These are phyloP conservation scores for Aquilaria agallochum DNA, from an alignment of 441 rosid genomes.

Conservation along the genomic window DNA sequence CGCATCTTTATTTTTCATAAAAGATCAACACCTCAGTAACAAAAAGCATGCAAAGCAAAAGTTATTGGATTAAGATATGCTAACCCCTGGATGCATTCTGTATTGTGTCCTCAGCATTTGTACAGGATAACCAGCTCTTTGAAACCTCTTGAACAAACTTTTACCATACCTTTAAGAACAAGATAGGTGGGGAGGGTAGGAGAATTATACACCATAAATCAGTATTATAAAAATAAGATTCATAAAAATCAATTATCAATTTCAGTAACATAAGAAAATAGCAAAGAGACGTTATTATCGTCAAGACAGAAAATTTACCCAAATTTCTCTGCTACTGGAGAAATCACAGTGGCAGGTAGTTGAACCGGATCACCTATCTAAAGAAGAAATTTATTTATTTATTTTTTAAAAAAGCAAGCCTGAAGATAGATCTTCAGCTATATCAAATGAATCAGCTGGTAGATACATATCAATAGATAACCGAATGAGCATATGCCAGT, in stretches of 20 bases:
- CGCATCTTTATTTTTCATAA: background rate
- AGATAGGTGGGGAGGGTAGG: background rate
- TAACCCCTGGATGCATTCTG: constrained; percentile 98
- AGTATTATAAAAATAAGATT: background rate
- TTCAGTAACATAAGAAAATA: background rate
- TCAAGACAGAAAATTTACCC: constrained; percentile 44
- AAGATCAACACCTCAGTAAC: background rate
- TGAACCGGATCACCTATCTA: constrained; percentile 97
- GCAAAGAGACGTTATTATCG: background rate
- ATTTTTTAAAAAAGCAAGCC: too few relatives aligned
- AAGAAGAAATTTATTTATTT: constrained; percentile 1
- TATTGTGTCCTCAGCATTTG: constrained; percentile 91
- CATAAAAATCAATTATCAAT: background rate
- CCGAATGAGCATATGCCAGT: background rate
- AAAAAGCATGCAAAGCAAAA: background rate
- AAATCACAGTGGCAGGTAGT: constrained; percentile 96
- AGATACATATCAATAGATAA: background rate
- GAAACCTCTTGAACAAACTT: constrained; percentile 94
- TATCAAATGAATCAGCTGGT: constrained; percentile 5
- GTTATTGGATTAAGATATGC: constrained; percentile 4
- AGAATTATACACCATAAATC: too few relatives aligned
- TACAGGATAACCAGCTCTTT: constrained; percentile 94
- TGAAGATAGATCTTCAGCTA: background rate
- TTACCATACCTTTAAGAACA: constrained; percentile 62
- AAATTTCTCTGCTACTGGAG: constrained; percentile 61